phyloP scores from a whole-genome alignment of 805 yeast genomes.

The Teunomyces pallodes region DNA sequence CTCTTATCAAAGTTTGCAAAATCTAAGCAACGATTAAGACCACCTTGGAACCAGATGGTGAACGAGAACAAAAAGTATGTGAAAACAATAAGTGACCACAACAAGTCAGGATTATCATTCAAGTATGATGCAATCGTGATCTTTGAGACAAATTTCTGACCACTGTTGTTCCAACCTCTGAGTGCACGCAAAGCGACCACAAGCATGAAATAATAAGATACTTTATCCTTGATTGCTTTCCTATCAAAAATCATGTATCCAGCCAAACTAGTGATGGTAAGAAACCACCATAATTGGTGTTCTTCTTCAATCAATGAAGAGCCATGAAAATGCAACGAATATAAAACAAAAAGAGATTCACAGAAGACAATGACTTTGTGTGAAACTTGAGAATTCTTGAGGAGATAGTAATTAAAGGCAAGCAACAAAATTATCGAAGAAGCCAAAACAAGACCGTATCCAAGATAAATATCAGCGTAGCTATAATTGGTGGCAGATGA shows the following conservation, averaged over 20 bases:
- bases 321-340: slow-evolving; percentile 79
- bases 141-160: slow-evolving; percentile 66
- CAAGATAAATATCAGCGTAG: slow-evolving; percentile 42
- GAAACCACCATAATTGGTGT: slow-evolving; percentile 91
- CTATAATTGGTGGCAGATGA: slow-evolving; percentile 73
- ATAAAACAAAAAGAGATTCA: slow-evolving; percentile 38
- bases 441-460: slow-evolving; percentile 23
- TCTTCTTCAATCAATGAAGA: slow-evolving; percentile 84
- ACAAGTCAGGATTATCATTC: slow-evolving; percentile 19
- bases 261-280: slow-evolving; percentile 17
- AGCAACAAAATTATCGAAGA: slow-evolving; percentile 25
- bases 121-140: slow-evolving; percentile 38
- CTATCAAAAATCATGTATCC: slow-evolving; percentile 4
- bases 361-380: slow-evolving; percentile 4
- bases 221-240: neutral
- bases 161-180: slow-evolving; percentile 85
- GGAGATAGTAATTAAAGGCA: slow-evolving; percentile 1
- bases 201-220: slow-evolving; percentile 10
- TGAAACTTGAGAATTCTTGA: neutral
- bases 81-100: slow-evolving; percentile 48
- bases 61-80: slow-evolving; percentile 33
- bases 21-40: slow-evolving; percentile 18
- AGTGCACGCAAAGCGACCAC: slow-evolving; percentile 51
- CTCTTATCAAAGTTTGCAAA: slow-evolving; percentile 6
- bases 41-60: slow-evolving; percentile 24